These are phyloP conservation scores for Pseudopyrenochaeta lycopersici DNA, from an alignment of 2,329 filamentous ascomycete genomes.

Conservation along the genomic window DNA sequence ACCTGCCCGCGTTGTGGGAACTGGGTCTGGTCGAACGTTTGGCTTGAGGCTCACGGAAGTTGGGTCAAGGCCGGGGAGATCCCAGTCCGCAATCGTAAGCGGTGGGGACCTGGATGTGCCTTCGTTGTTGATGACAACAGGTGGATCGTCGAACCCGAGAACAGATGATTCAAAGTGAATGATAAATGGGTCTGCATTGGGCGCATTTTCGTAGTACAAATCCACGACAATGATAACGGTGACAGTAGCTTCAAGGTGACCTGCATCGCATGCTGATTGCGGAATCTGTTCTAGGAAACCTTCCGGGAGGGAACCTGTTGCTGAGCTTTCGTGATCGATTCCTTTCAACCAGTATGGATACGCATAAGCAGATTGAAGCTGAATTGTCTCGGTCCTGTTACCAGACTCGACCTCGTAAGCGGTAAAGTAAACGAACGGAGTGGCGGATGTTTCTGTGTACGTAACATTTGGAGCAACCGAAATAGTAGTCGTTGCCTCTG, in stretches of 20 bases:
- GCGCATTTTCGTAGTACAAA: conserved; percentile 41
- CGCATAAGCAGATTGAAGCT: conserved; percentile 44
- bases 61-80: conserved; percentile 12
- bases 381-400: conserved; percentile 45
- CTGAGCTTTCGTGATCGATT: conserved; percentile 32
- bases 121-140: conserved; percentile 16
- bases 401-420: conserved; percentile 53
- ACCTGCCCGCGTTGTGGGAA: conserved; percentile 10
- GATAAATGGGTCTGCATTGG: conserved; percentile 28
- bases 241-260: conserved; percentile 50
- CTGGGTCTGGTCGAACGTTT: conserved; percentile 3
- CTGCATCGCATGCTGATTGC: conserved; percentile 43
- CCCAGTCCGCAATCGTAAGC: conserved; percentile 23
- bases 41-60: conserved; percentile 7
- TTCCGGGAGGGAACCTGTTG: conserved; percentile 44
- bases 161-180: conserved; percentile 41
- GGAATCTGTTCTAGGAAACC: conserved; percentile 48
- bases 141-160: conserved; percentile 33
- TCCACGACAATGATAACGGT: conserved; percentile 56
- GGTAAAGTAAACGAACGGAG: conserved; percentile 55
- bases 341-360: conserved; percentile 49
- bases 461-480: conserved; percentile 35
- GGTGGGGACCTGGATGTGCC: conserved; percentile 12
- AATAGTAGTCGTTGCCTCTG: conserved; percentile 31
- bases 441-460: conserved; percentile 39